These are phyloP conservation scores for Wolfiporia cocos DNA, from an alignment of 1,284 basidiomycete genomes.

Conservation along the genomic window DNA sequence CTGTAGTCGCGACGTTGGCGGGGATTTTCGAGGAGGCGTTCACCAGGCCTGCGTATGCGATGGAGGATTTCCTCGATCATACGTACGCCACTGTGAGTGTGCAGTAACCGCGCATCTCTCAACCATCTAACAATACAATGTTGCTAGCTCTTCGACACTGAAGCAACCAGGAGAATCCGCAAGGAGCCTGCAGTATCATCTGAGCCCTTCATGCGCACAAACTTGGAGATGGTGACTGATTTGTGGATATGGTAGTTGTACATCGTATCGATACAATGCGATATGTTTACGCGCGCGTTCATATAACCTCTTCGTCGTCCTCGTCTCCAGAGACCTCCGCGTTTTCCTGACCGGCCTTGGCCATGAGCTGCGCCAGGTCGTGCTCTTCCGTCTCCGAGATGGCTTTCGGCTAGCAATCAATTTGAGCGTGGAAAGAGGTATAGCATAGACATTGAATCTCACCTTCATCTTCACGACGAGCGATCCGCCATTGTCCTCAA, in stretches of 20 bases:
- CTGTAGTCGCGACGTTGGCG: conserved; percentile 77
- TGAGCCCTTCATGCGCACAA: background rate
- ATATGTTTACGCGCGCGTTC: no score
- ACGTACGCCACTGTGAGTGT: conserved; percentile 82
- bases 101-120: background rate
- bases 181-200: conserved; percentile 60
- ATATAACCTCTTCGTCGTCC: conserved; percentile 64
- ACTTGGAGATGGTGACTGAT: background rate
- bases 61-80: conserved; percentile 98
- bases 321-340: conserved; percentile 93
- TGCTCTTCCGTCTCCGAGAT: conserved; percentile 96
- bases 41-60: conserved; percentile 82
- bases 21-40: conserved; percentile 90
- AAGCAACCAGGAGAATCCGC: conserved; percentile 75
- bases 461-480: conserved; percentile 97
- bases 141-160: conserved; percentile 80
- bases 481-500: conserved; percentile 81
- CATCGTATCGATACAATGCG: no score
- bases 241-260: conserved; percentile 3
- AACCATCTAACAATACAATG: background rate
- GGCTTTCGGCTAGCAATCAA: conserved; percentile 74
- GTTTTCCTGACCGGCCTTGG: conserved; percentile 86
- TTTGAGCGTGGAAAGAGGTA: background rate
- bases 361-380: conserved; percentile 93
- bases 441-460: no score